phyloP scores from a whole-genome alignment of 495 filamentous ascomycete genomes.

The Podospora conica region DNA sequence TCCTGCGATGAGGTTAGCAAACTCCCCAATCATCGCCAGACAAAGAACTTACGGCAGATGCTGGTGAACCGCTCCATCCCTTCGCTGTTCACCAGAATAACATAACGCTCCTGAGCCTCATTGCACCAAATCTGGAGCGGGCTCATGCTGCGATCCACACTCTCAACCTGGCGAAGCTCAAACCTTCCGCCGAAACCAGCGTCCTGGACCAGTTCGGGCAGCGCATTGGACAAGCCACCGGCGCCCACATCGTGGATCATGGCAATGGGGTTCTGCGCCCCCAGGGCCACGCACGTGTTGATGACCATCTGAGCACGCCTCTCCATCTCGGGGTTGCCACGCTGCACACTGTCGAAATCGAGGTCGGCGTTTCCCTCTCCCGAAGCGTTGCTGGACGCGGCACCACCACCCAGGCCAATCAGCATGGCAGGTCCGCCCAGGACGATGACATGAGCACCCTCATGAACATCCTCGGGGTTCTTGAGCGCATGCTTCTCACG shows the following conservation, averaged over 20 bases:
- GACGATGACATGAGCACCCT: conserved; percentile 82
- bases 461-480: conserved; percentile 63
- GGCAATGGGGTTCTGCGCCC: conserved; percentile 76
- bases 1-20: conserved; percentile 19
- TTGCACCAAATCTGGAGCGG: conserved; percentile 96
- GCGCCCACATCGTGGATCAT: conserved; percentile 98
- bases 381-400: conserved; percentile 83
- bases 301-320: conserved; percentile 94
- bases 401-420: conserved; percentile 91
- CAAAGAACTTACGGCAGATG: conserved; percentile 56
- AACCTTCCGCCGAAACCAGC: conserved; percentile 82
- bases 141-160: conserved; percentile 82
- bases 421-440: conserved; percentile 96
- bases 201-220: conserved; percentile 82
- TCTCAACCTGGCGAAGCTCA: conserved; percentile 87
- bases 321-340: conserved; percentile 93
- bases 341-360: conserved; percentile 93
- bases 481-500: conserved; percentile 88
- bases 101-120: conserved; percentile 94
- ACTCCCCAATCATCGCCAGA: background rate
- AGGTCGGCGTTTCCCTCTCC: conserved; percentile 83
- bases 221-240: conserved; percentile 87
- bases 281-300: conserved; percentile 81
- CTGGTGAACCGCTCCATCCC: conserved; percentile 74
- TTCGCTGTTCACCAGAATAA: conserved; percentile 72